phyloP scores from a whole-genome alignment of 495 filamentous ascomycete species.

The Tetracladium setigerum region DNA sequence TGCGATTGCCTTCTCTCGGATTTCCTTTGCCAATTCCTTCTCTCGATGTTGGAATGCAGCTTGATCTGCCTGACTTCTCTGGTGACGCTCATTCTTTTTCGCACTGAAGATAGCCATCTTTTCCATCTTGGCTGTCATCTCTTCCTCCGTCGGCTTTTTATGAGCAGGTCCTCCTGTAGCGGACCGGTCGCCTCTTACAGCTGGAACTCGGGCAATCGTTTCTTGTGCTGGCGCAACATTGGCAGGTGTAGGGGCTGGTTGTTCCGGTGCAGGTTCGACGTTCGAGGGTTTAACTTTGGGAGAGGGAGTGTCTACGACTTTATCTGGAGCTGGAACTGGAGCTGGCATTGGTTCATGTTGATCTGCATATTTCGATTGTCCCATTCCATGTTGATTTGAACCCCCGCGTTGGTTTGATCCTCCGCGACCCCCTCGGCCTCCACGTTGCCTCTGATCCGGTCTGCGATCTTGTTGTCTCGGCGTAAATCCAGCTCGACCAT shows the following conservation, averaged over 20 bases:
- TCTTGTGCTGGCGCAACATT: constrained; percentile 4
- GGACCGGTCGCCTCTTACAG: constrained; percentile 61
- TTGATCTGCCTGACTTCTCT: constrained; percentile 59
- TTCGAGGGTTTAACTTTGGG: not conserved
- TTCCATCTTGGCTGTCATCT: constrained; percentile 52
- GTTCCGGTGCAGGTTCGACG: not conserved
- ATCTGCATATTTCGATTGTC: not conserved
- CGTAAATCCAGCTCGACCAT: not conserved
- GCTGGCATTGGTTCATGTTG: not conserved
- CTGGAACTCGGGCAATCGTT: constrained; percentile 21
- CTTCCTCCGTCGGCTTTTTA: constrained; percentile 62
- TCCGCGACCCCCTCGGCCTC: not conserved
- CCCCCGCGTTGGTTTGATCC: not conserved
- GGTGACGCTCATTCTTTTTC: constrained; percentile 51
- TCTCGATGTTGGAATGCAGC: constrained; percentile 61
- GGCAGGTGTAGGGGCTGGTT: constrained; percentile 1
- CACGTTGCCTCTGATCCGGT: not conserved
- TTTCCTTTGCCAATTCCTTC: constrained; percentile 29
- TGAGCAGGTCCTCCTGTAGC: constrained; percentile 56
- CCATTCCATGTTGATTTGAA: not conserved
- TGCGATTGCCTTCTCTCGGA: constrained; percentile 38
- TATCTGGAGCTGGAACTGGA: not conserved
- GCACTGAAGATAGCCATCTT: constrained; percentile 51
- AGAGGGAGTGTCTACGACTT: not conserved
- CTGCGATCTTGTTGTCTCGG: not conserved